Evolutionary conservation across 148 eudicot genomes (phyloP).

Genomic region (Camellia granthamiana): DNA sequence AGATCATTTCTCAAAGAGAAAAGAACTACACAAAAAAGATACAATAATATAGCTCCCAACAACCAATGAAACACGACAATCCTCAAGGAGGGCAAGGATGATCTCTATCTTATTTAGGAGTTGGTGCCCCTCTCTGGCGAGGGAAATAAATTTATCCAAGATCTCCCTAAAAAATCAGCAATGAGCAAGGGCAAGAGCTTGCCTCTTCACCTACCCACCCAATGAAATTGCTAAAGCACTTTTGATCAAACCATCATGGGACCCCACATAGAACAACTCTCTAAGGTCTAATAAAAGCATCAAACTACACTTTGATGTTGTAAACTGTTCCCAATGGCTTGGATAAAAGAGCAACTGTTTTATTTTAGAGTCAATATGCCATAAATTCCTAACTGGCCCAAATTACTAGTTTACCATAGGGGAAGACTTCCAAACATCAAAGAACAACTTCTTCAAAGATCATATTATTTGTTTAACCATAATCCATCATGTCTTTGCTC

Average conservation of each 20-base stretch:
- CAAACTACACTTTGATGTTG: not conserved
- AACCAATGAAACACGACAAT: not conserved
- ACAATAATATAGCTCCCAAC: not conserved
- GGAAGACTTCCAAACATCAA: not conserved
- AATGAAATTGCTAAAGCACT: no score
- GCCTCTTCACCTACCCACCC: not conserved
- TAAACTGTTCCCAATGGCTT: not conserved
- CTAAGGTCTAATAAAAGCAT: no score
- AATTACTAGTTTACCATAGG: not conserved
- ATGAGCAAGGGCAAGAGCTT: not conserved
- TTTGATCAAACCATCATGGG: not conserved
- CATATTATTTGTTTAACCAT: no score
- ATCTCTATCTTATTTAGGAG: not conserved
- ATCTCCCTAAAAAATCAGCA: not conserved
- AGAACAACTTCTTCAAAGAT: not conserved
- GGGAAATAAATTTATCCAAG: not conserved
- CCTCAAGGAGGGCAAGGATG: not conserved
- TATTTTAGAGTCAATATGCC: not conserved
- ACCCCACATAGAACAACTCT: no score
- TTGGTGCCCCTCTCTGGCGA: not conserved
- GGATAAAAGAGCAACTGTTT: not conserved
- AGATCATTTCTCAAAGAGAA: not conserved
- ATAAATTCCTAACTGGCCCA: not conserved
- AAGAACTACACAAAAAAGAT: not conserved
- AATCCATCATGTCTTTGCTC: no score